Percentiles rank a stretch among this genome's conserved stretches.
These are phyloP conservation scores for Citrus glauca DNA, from an alignment of 345 rosid genomes.

Conservation along the genomic window DNA sequence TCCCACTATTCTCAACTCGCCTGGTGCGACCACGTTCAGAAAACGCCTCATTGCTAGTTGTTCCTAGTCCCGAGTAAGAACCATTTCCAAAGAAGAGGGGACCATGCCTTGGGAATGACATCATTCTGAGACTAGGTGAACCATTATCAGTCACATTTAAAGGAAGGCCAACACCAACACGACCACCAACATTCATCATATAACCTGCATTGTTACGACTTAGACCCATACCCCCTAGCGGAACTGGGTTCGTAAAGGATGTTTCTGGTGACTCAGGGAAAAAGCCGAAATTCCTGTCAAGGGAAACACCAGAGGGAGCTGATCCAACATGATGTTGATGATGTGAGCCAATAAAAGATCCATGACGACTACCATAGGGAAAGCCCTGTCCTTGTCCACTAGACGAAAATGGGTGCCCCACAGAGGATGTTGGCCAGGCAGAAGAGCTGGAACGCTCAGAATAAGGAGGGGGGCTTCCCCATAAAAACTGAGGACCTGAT, in stretches of 20 bases:
- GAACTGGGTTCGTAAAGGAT: slow-evolving; percentile 43
- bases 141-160: slow-evolving; percentile 50
- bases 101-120: slow-evolving; percentile 48
- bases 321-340: slow-evolving; percentile 84
- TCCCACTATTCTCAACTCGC: slow-evolving; percentile 39
- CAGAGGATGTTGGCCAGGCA: slow-evolving; percentile 55
- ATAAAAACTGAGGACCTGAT: slow-evolving; percentile 82
- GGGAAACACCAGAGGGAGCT: slow-evolving; percentile 76
- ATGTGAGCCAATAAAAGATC: slow-evolving; percentile 53
- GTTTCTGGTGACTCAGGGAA: slow-evolving; percentile 56
- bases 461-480: slow-evolving; percentile 78
- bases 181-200: slow-evolving; percentile 45
- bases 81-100: slow-evolving; percentile 48
- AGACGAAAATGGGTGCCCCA: slow-evolving; percentile 44
- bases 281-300: slow-evolving; percentile 51
- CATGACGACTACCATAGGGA: slow-evolving; percentile 47
- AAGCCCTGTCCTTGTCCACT: slow-evolving; percentile 46
- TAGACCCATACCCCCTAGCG: slow-evolving; percentile 44
- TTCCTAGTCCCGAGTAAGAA: slow-evolving; percentile 45
- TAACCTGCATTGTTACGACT: slow-evolving; percentile 36
- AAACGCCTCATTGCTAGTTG: slow-evolving; percentile 42
- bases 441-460: slow-evolving; percentile 52
- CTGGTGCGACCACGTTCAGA: slow-evolving; percentile 43
- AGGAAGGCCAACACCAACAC: slow-evolving; percentile 35
- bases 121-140: slow-evolving; percentile 52